Conservation (phyloP, 768 basidiomycete genomes). For the Solioccasus polychromus region DNA sequence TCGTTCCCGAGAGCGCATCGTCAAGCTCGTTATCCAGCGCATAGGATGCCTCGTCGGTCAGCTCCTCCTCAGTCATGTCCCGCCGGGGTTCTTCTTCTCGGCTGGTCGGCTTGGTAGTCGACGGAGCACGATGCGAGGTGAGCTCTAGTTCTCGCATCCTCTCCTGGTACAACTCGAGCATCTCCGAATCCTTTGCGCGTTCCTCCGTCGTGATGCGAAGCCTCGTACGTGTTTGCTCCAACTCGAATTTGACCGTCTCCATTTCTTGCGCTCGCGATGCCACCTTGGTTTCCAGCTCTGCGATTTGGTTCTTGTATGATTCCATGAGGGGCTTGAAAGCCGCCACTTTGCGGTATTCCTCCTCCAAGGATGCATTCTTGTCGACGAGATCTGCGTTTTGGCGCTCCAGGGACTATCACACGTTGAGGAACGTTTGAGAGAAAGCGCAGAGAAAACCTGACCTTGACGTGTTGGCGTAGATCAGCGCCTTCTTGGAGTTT, state of each 20-base stretch:
- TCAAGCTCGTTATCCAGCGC: slow-evolving; percentile 86
- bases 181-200: slow-evolving; percentile 75
- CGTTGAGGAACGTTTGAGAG: slow-evolving; percentile 1
- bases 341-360: slow-evolving; percentile 84
- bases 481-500: slow-evolving; percentile 95
- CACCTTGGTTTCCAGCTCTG: slow-evolving; percentile 72
- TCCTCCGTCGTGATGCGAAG: slow-evolving; percentile 68
- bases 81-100: slow-evolving; percentile 13
- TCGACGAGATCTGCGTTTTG: slow-evolving; percentile 92
- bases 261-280: slow-evolving; percentile 66
- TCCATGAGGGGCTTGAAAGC: slow-evolving; percentile 89
- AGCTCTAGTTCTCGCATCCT: slow-evolving; percentile 86
- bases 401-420: slow-evolving; percentile 72
- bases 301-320: slow-evolving; percentile 84
- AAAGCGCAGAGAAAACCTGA: slow-evolving; percentile 31
- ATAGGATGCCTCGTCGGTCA: slow-evolving; percentile 46
- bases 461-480: slow-evolving; percentile 82
- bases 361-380: slow-evolving; percentile 88
- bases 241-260: slow-evolving; percentile 68
- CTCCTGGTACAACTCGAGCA: slow-evolving; percentile 87
- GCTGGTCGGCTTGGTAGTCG: slow-evolving; percentile 24
- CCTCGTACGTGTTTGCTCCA: slow-evolving; percentile 71
- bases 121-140: slow-evolving; percentile 47
- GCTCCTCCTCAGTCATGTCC: slow-evolving; percentile 43
- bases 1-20: slow-evolving; percentile 77